Percentiles rank a stretch among this genome's conserved stretches.
These are phyloP conservation scores for Acanthamoeba triangularis DNA, from an alignment of 208 protist species.

Conservation along the genomic window DNA sequence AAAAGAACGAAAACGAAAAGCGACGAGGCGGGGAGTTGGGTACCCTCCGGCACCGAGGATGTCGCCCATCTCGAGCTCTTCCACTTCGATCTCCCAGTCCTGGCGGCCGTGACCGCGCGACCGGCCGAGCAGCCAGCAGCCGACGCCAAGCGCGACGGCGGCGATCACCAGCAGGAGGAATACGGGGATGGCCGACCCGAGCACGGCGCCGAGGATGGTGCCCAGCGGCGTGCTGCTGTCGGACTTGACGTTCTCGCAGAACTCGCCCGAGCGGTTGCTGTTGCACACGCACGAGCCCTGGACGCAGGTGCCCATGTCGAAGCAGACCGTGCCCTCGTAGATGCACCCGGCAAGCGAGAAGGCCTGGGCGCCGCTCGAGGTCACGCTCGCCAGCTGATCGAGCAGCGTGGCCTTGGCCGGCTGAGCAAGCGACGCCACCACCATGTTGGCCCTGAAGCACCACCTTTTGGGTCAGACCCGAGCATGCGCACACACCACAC, in stretches of 20 bases:
- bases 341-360: slow-evolving; percentile 30
- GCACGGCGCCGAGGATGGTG: not conserved
- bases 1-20: not conserved
- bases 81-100: slow-evolving; percentile 35
- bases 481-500: not conserved
- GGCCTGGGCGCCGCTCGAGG: not conserved
- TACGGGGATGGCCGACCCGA: slow-evolving; percentile 5
- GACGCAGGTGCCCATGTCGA: slow-evolving; percentile 1
- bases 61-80: slow-evolving; percentile 36
- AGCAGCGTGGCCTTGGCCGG: not conserved
- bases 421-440: not conserved
- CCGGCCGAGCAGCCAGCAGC: not conserved
- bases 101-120: not conserved
- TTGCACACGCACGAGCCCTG: slow-evolving; percentile 28
- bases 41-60: not conserved
- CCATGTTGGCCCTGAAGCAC: not conserved
- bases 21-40: not conserved
- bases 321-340: slow-evolving; percentile 16
- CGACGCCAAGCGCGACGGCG: not conserved
- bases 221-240: not conserved
- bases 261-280: not conserved
- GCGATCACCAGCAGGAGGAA: not conserved
- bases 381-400: not conserved
- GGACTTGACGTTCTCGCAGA: not conserved
- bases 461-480: not conserved